These are phyloP conservation scores for Lipomyces mesembrius DNA, from an alignment of 805 yeast genomes.

Conservation along the genomic window DNA sequence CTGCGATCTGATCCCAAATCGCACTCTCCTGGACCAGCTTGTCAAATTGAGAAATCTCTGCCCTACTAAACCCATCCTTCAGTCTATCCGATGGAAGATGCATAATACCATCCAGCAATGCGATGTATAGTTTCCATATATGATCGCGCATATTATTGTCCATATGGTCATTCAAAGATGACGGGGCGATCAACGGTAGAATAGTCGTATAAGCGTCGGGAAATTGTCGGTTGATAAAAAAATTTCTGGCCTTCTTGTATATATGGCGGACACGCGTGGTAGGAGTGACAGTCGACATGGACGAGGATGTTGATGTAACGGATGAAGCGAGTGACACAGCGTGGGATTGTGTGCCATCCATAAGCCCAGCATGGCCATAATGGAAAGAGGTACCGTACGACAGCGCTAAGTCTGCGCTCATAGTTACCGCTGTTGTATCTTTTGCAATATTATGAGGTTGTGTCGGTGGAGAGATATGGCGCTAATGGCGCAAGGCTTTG, in stretches of 20 bases:
- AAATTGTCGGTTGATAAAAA: constrained; percentile 29
- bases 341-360: neutral
- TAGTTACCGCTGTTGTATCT: neutral
- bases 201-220: constrained; percentile 21
- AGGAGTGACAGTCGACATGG: constrained; percentile 16
- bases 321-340: neutral
- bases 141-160: constrained; percentile 9
- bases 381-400: neutral
- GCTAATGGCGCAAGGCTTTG: no score
- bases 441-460: neutral
- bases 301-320: constrained; percentile 13
- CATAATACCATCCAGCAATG: constrained; percentile 26
- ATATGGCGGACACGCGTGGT: constrained; percentile 10
- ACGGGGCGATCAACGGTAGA: constrained; percentile 15
- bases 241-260: constrained; percentile 13
- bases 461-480: neutral
- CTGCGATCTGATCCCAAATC: constrained; percentile 19
- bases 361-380: neutral
- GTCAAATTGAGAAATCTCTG: constrained; percentile 9
- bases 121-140: constrained; percentile 29
- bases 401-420: neutral
- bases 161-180: constrained; percentile 12
- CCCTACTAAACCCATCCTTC: constrained; percentile 16
- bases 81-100: constrained; percentile 5
- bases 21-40: constrained; percentile 2